Conservation (phyloP, 495 filamentous ascomycete genomes). For the Lentithecium fluviatile region DNA sequence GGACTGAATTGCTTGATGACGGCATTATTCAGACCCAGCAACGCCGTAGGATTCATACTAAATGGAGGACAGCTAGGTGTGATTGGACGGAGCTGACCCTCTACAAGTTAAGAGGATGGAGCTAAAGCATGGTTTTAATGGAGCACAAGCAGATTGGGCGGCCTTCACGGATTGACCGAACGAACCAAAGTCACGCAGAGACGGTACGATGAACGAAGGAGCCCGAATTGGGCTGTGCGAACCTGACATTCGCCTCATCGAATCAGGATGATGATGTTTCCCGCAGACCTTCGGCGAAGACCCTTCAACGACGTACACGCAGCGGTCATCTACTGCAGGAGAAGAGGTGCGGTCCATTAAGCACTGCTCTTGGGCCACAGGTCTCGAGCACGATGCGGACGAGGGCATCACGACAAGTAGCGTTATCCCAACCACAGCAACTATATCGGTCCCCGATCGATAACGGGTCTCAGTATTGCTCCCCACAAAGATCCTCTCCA, state of each 20-base stretch:
- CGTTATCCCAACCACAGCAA: too few species aligned
- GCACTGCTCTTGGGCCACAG: too few species aligned
- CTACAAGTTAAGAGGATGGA: conserved; percentile 15
- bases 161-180: conserved; percentile 13
- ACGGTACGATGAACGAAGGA: conserved; percentile 15
- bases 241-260: conserved; percentile 8
- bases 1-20: conserved; percentile 11
- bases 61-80: conserved; percentile 14
- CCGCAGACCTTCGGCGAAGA: too few species aligned
- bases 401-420: too few species aligned
- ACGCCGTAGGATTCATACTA: conserved; percentile 19
- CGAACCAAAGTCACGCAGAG: conserved; percentile 8
- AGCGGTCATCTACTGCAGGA: too few species aligned
- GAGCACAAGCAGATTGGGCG: conserved; percentile 15
- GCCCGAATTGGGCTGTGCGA: conserved; percentile 7
- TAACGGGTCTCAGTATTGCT: too few species aligned
- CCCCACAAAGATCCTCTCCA: too few species aligned
- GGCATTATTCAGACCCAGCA: conserved; percentile 8
- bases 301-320: too few species aligned
- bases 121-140: conserved; percentile 14
- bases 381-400: too few species aligned
- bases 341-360: too few species aligned
- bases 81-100: conserved; percentile 12
- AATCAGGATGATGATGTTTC: too few species aligned
- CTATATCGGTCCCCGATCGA: too few species aligned